Evolutionary conservation across 805 yeast species (phyloP).

Genomic region (Nadsonia fulvescens): DNA sequence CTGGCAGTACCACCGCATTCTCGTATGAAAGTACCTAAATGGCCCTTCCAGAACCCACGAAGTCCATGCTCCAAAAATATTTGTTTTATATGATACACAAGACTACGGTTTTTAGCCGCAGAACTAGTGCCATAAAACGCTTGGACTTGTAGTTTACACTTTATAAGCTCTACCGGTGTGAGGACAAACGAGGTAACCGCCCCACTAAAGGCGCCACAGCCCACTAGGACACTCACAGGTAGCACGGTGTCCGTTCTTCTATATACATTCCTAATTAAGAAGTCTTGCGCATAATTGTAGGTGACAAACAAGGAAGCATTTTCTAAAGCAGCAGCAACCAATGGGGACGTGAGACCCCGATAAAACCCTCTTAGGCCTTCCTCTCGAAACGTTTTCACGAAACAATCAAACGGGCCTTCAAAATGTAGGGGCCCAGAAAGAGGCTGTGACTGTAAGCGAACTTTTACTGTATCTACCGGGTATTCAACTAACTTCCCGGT

Average conservation of each 20-base stretch:
- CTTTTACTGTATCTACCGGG: conserved; percentile 88
- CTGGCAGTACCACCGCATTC: conserved; percentile 84
- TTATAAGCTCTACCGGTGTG: conserved; percentile 84
- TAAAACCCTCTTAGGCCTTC: conserved; percentile 76
- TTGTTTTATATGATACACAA: no score
- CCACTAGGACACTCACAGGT: conserved; percentile 28
- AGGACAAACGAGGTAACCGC: conserved; percentile 63
- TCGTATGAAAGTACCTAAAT: conserved; percentile 58
- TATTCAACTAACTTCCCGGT: conserved; percentile 72
- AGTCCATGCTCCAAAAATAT: conserved; percentile 38
- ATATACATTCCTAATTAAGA: no score
- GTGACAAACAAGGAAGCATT: conserved; percentile 58
- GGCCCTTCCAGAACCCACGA: conserved; percentile 74
- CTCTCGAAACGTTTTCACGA: conserved; percentile 35
- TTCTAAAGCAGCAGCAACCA: conserved; percentile 81
- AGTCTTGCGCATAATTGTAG: conserved; percentile 8
- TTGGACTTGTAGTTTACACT: conserved; percentile 72
- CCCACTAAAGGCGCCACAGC: conserved; percentile 73
- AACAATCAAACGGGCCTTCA: conserved; percentile 47
- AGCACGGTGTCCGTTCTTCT: no score
- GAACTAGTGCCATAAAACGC: conserved; percentile 13
- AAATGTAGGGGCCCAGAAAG: conserved; percentile 30
- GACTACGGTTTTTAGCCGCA: conserved; percentile 5
- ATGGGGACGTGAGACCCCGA: conserved; percentile 62
- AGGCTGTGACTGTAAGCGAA: conserved; percentile 66